Evolutionary conservation across 768 basidiomycete species (phyloP), one percentile per base, ranked within the genome.

Genomic region (Agaricus subrufescens): DNA sequence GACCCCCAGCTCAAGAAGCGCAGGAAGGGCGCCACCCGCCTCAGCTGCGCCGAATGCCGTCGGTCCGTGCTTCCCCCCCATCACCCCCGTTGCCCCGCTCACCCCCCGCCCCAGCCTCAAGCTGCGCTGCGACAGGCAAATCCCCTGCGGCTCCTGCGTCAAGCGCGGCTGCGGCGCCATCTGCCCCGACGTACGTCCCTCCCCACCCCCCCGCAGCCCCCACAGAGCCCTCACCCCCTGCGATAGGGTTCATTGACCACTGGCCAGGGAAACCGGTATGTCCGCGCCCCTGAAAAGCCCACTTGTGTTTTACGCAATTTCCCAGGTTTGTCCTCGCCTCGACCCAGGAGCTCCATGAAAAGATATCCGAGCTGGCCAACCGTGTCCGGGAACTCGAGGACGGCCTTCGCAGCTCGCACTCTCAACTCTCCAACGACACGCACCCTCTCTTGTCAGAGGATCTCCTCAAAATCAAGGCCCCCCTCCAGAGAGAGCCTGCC

Each of bases 301-400:
- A 11, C 31, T 30, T 25, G 31, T 0, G 48, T 48, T n/a, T 42
- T 12, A 34, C 27, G 3, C 10, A 26, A 4, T 31, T 9, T 11
- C 29, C 31, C 31, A 87, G 88, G 23, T 91, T 91, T 63, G 87
- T 91, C 0, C 80, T 91, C 29, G 89, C 87, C 0, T 87, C 86
- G 0, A 90, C 87, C 0, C 85, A 86, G 67, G 89, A 91, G 61
- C 75, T 91, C 1, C 89, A 91, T 63, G 88, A 91, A 69, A 91
- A 91, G 69, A 91, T 91, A 52, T 73, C 81, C 19, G 84, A 89
- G 63, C 79, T 91, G 4, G 82, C 84, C 29, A 81, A 72, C 58
- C 87, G 89, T 44, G 84, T 91, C 25, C 82, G 89, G 55, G 84
- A 90, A 50, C 78, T 92, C 23, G 89, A 92, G 63, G 89, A 91